Conservation (phyloP, 768 basidiomycete genomes). For the Phaeotremella fagi region DNA sequence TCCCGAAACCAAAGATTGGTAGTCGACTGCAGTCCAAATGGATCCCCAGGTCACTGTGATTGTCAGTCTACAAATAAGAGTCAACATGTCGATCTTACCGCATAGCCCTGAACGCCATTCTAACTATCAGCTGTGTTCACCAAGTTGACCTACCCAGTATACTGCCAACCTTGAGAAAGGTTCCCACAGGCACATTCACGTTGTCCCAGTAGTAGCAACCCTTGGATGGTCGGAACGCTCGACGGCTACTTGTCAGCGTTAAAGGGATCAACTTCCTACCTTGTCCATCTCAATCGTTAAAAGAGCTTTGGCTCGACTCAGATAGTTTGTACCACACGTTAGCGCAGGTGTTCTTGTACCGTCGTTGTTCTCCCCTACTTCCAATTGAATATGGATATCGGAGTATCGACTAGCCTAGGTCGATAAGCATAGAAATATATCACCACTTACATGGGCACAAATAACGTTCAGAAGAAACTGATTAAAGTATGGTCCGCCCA, state of each 20-base stretch:
- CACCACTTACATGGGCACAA: conserved; percentile 11
- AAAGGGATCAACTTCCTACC: conserved; percentile 3
- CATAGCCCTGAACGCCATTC: conserved; percentile 23
- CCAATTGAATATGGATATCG: conserved; percentile 3
- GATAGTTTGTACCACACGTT: conserved; percentile 10
- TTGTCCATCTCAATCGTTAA: conserved; percentile 20
- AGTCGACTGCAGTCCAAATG: conserved; percentile 19
- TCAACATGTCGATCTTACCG: too few species aligned
- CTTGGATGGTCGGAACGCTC: conserved; percentile 21
- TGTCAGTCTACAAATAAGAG: too few species aligned
- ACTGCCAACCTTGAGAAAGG: conserved; percentile 20
- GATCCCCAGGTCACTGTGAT: conserved; percentile 25
- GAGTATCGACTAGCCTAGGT: conserved; percentile 16
- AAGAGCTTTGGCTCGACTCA: conserved; percentile 12
- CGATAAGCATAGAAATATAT: not conserved
- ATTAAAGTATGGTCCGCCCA: conserved; percentile 23
- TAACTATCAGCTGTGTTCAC: conserved; percentile 5
- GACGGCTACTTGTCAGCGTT: conserved; percentile 9
- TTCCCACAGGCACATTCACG: conserved; percentile 19
- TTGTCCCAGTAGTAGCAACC: conserved; percentile 17
- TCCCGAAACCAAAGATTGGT: conserved; percentile 27
- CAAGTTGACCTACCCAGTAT: conserved; percentile 16
- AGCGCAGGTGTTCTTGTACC: not conserved
- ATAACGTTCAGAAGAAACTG: conserved; percentile 22
- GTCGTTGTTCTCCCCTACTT: not conserved